Conservation (phyloP, 768 basidiomycete species). For the Podaxis sp. region DNA sequence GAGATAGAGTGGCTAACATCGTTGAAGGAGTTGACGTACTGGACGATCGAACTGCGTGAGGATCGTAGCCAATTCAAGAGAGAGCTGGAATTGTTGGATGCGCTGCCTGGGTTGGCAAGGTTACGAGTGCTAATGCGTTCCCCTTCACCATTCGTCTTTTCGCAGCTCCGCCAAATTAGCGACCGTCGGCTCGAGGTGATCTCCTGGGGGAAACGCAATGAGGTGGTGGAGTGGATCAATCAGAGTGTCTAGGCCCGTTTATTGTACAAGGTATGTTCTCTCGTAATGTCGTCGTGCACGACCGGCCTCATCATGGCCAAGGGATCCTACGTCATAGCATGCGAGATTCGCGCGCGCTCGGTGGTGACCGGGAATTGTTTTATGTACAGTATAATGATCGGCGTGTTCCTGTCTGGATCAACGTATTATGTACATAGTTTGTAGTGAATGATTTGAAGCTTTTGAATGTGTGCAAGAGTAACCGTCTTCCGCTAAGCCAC, state of each 20-base stretch:
- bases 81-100: not conserved
- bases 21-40: conserved; percentile 8
- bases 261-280: not conserved
- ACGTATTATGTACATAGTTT: too few species aligned
- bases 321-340: not conserved
- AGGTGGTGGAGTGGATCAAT: conserved; percentile 5
- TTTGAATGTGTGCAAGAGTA: too few species aligned
- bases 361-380: not conserved
- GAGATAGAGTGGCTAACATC: conserved; percentile 6
- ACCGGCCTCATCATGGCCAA: not conserved
- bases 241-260: not conserved
- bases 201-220: conserved; percentile 1
- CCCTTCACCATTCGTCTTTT: not conserved
- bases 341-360: not conserved
- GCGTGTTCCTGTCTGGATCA: too few species aligned
- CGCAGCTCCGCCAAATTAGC: not conserved
- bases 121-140: conserved; percentile 1
- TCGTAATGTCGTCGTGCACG: not conserved
- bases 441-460: too few species aligned
- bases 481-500: too few species aligned
- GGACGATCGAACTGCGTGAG: conserved; percentile 1
- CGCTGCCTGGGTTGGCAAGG: not conserved
- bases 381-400: too few species aligned
- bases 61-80: not conserved
- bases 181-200: conserved; percentile 1